These are phyloP conservation scores for Cyphellophora attinorum DNA, from an alignment of 2,329 filamentous ascomycete species.

Conservation along the genomic window DNA sequence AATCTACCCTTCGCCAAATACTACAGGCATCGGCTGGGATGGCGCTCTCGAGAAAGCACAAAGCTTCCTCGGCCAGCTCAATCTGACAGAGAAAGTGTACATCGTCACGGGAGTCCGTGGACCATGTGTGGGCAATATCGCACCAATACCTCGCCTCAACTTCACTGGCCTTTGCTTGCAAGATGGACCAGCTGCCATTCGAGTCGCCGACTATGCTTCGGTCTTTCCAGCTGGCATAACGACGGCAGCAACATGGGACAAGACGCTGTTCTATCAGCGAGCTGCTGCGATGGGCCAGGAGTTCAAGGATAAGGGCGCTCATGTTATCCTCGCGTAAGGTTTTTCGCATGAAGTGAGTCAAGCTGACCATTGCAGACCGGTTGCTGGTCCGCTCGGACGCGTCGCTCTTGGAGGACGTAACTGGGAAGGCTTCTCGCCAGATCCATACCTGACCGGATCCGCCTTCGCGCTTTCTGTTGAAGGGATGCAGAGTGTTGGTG, in stretches of 20 bases:
- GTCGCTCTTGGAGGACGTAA: slow-evolving; percentile 33
- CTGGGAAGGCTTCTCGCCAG: slow-evolving; percentile 40
- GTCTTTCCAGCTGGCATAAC: slow-evolving; percentile 22
- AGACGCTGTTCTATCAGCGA: slow-evolving; percentile 22
- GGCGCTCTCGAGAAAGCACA: slow-evolving; percentile 27
- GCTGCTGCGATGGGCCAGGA: slow-evolving; percentile 27
- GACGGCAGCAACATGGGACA: slow-evolving; percentile 29
- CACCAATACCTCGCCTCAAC: slow-evolving; percentile 21
- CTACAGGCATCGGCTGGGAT: slow-evolving; percentile 25
- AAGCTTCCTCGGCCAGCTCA: slow-evolving; percentile 29
- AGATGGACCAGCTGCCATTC: slow-evolving; percentile 17
- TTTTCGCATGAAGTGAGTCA: too few species aligned
- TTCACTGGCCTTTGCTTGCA: slow-evolving; percentile 24
- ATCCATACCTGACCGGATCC: slow-evolving; percentile 38
- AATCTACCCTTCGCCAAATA: slow-evolving; percentile 14
- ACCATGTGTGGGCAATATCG: slow-evolving; percentile 26
- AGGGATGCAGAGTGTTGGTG: slow-evolving; percentile 35
- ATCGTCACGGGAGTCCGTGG: slow-evolving; percentile 23
- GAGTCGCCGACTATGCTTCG: slow-evolving; percentile 17
- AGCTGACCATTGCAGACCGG: too few species aligned
- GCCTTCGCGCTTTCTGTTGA: slow-evolving; percentile 33
- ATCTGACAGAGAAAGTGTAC: slow-evolving; percentile 33
- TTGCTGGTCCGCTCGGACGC: slow-evolving; percentile 28
- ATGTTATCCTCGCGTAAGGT: slow-evolving; percentile 33
- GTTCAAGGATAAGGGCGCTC: slow-evolving; percentile 31